Base-by-base conservation (phyloP, 768 basidiomycete species). In the Tylopilus cervinicoccineus region DNA sequence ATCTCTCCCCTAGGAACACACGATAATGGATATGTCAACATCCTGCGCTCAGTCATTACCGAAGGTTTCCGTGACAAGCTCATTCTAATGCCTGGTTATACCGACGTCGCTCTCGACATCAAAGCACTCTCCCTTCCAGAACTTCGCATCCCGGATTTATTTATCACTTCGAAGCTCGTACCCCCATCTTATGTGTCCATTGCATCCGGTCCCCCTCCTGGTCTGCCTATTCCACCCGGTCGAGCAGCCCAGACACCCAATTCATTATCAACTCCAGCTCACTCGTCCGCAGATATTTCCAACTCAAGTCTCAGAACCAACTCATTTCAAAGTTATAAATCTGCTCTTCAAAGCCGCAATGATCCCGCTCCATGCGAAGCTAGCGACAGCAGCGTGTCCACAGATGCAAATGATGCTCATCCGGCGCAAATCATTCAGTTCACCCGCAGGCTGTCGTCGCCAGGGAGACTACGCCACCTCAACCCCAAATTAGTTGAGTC, bases 21-120 rank as follows among this genome's bases (percentile, higher is more conserved):
- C 61, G 85, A 87, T 67, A 80, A 80, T 68, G 84, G 86, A 56
- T 87, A 88, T 68, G 74, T 77, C 43, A 75, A 78, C 22, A 74
- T 72, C 48, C 75, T 88, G 45, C 76, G 77, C 39, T 79, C 82
- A 17, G 76, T 82, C 43, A 77, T 83, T 45, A 85, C 84, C 37
- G 76, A 79, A 26, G 83, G 84, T 27, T 78, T 75, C 57, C 76
- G 76, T 53, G 69, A 81, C 47, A 88, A 84, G 68, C 70, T 87
- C 52, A 73, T 81, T 50, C 72, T 87, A 28, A 72, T 88, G 41
- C 79, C 75, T 67, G 76, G 82, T 47, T 85, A 85, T 63, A 62
- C 71, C 33, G 78, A 84, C 12, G 74, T 83, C 60, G 84, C 84
- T 16, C 60, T 71, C 33, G 80, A 79, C 52, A 79, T 86, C 54